phyloP scores from a whole-genome alignment of 352 stramenopile genomes.

The Hyaloperonospora brassicae region DNA sequence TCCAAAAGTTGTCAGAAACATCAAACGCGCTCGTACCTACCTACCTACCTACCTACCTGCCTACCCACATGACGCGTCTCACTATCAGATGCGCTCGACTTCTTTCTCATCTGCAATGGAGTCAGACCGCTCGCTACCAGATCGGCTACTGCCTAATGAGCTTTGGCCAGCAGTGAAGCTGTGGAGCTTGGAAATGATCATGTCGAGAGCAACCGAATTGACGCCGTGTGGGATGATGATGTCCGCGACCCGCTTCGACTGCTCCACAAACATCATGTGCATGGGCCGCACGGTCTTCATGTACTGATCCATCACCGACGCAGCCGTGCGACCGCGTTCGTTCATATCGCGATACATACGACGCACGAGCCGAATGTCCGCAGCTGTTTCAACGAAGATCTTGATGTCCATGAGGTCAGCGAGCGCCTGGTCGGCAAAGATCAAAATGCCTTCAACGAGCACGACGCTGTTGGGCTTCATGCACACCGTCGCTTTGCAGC shows the following conservation, averaged over 20 bases:
- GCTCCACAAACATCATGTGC: constrained; percentile 97
- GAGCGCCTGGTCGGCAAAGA: constrained; percentile 89
- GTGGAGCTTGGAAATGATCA: constrained; percentile 88
- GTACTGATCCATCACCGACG: constrained; percentile 95
- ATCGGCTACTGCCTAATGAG: constrained; percentile 33
- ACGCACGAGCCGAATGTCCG: constrained; percentile 91
- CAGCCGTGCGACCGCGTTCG: constrained; percentile 90
- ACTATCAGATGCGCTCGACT: constrained; percentile 10
- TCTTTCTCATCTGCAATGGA: constrained; percentile 37
- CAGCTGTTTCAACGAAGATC: constrained; percentile 94
- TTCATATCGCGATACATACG: constrained; percentile 89
- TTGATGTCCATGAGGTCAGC: constrained; percentile 94
- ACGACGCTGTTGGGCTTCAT: constrained; percentile 90
- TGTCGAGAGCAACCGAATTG: constrained; percentile 90
- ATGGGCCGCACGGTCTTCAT: constrained; percentile 96
- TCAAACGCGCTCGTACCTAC: constrained; percentile 14
- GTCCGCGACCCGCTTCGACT: constrained; percentile 91
- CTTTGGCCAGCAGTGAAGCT: constrained; percentile 49
- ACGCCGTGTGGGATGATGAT: constrained; percentile 93
- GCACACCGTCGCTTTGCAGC: constrained; percentile 57
- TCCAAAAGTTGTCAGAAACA: constrained; percentile 17
- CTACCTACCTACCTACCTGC: too few species aligned
- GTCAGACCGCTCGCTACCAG: constrained; percentile 39
- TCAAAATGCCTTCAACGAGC: constrained; percentile 95
- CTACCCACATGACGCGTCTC: constrained; percentile 17